A percentile compares a stretch with the other conserved stretches of the same genome.
Conservation (phyloP, 768 basidiomycete species). For the Naganishia randhawae region DNA sequence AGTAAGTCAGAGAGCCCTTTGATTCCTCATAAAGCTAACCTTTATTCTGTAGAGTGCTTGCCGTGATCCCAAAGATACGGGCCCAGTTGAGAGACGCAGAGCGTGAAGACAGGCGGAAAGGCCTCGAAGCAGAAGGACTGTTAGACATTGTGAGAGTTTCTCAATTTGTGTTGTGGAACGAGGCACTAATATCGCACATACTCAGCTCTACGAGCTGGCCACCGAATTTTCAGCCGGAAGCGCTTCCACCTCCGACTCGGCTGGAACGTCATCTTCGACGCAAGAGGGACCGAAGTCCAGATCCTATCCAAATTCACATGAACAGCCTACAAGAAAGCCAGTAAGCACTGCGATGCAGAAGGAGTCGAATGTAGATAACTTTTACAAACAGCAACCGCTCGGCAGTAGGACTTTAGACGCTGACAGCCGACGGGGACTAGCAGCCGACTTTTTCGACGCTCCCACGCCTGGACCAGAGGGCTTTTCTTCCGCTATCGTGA, state of each 20-base stretch:
- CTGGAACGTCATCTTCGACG: background rate
- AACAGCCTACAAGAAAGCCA: background rate
- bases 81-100: constrained; percentile 6
- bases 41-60: background rate
- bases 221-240: background rate
- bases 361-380: background rate
- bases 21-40: background rate
- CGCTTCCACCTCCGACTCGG: background rate
- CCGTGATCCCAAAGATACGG: constrained; percentile 10
- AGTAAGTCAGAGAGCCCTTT: background rate
- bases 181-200: background rate
- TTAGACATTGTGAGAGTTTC: constrained; percentile 26
- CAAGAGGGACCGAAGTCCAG: background rate
- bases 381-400: background rate
- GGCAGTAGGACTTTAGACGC: background rate
- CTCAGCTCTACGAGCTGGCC: constrained; percentile 4
- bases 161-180: background rate
- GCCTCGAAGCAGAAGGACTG: constrained; percentile 22
- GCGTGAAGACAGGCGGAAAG: background rate
- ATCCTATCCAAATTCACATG: background rate
- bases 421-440: background rate
- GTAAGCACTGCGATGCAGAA: background rate
- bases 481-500: background rate
- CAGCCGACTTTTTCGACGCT: constrained; percentile 11
- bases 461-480: background rate